Evolutionary conservation across 352 stramenopile species (phyloP), one percentile per base, ranked within the genome.

Genomic region (Phytophthora pinifolia): DNA sequence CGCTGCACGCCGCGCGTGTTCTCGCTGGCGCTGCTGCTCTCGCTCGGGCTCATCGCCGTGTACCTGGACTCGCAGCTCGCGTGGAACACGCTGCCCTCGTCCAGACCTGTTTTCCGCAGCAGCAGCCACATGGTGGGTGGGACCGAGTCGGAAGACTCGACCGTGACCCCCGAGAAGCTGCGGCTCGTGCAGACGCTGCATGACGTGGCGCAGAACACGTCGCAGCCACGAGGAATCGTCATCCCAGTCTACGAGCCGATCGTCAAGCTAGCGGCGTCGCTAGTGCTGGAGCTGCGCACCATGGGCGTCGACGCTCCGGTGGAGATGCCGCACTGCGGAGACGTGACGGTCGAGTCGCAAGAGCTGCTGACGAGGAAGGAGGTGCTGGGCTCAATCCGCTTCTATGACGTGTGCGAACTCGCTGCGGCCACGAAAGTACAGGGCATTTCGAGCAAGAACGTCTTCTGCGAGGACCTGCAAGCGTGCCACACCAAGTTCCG

Each of bases 301-400:
- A 46, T 76, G 37, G 53, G 54, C 14, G 46, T 74, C 9, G 52
- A 62, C 9, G 34, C 38, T 1, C 56, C 66, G 2, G 38, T 77
- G 1, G 74, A 81, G 37, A 43, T 74, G 32, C 65, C 69, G n/a
- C 54, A 75, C 41, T 78, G 69, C 46, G 69, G 69, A 33, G 69
- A 78, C 34, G 36, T 78, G 10, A 36, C 10, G 7, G 4, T 35
- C 1, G 43, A 36, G 33, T 41, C 49, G 2, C 45, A 59, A 9
- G 12, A 58, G 0, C 7, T 42, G 8, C 18, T 75, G 1, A 8
- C 48, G 53, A 17, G 59, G 15, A 62, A 70, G 12, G 3, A n/a
- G 3, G 46, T 25, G 1, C 25, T 66, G 6, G 55, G 56, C 2
- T 17, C 36, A 5, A 53, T 74, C 18, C 34, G 53, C 9, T 62